Conservation (phyloP, 257 asterid genomes). For the Primulina tabacum region DNA sequence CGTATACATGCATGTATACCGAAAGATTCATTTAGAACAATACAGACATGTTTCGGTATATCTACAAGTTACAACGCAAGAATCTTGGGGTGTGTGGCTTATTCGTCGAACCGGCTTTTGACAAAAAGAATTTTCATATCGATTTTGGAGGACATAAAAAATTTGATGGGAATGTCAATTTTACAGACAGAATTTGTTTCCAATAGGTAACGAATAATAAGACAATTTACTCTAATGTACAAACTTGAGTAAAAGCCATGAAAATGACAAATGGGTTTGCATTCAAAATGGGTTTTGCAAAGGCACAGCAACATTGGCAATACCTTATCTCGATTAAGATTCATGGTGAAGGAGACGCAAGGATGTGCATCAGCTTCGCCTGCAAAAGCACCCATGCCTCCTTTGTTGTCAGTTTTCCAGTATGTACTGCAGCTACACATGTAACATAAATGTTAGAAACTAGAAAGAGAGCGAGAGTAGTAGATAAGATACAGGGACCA, state of each 20-base stretch:
- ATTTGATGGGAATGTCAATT: background rate
- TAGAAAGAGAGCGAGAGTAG: constrained; percentile 9
- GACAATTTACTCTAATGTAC: constrained; percentile 37
- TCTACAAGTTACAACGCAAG: background rate
- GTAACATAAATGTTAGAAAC: constrained; percentile 19
- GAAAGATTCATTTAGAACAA: background rate
- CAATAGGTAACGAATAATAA: constrained; percentile 7
- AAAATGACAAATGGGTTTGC: constrained; percentile 25
- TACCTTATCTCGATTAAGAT: constrained; percentile 51
- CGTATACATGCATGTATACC: background rate
- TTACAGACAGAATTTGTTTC: background rate
- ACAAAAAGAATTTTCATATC: background rate
- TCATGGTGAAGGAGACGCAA: constrained; percentile 82
- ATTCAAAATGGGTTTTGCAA: constrained; percentile 24
- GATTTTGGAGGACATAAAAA: too few species aligned
- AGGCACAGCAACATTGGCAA: constrained; percentile 31
- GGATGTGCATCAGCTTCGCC: constrained; percentile 74
- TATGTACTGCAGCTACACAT: constrained; percentile 54
- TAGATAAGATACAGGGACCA: constrained; percentile 21
- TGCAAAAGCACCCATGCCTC: constrained; percentile 63
- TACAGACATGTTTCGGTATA: background rate
- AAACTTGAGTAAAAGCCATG: constrained; percentile 27
- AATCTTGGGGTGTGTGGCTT: too few species aligned
- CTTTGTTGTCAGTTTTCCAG: constrained; percentile 85
- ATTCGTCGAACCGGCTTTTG: background rate